These are phyloP conservation scores for Camellia lanceoleosa DNA, from an alignment of 148 eudicot species.

Conservation along the genomic window DNA sequence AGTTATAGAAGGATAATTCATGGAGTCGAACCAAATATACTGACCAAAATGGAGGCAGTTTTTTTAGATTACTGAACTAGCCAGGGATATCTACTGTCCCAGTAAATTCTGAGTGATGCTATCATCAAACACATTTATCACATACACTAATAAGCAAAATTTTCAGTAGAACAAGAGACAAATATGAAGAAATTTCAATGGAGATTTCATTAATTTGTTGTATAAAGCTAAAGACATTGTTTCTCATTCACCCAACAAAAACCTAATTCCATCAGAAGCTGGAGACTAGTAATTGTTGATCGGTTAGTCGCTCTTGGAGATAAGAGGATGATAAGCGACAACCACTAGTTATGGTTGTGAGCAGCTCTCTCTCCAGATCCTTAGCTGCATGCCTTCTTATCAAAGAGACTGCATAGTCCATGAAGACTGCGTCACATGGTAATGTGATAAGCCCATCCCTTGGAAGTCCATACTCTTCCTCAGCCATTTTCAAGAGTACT, in stretches of 20 bases:
- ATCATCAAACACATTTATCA: background rate
- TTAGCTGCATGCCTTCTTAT: constrained; percentile 16
- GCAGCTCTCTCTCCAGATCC: constrained; percentile 31
- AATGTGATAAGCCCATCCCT: constrained; percentile 39
- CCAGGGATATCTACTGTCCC: background rate
- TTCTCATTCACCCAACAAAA: background rate
- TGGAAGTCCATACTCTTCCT: constrained; percentile 45
- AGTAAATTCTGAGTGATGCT: background rate
- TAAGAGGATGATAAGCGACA: background rate
- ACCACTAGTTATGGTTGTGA: constrained; percentile 13
- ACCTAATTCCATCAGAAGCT: background rate
- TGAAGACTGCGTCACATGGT: constrained; percentile 37
- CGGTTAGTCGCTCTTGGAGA: constrained; percentile 9
- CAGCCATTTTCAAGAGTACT: constrained; percentile 37
- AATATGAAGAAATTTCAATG: background rate
- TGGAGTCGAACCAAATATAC: background rate
- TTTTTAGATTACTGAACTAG: background rate
- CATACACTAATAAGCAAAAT: background rate
- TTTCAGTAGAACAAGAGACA: background rate
- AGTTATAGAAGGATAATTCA: background rate
- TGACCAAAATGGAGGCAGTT: background rate
- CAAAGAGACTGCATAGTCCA: constrained; percentile 35
- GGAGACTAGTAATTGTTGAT: constrained; percentile 30
- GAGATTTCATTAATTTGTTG: background rate
- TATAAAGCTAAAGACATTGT: background rate